Percentiles rank a stretch among this genome's conserved stretches.
phyloP scores from a whole-genome alignment of 257 asterid species.

The Solanum dulcamara region DNA sequence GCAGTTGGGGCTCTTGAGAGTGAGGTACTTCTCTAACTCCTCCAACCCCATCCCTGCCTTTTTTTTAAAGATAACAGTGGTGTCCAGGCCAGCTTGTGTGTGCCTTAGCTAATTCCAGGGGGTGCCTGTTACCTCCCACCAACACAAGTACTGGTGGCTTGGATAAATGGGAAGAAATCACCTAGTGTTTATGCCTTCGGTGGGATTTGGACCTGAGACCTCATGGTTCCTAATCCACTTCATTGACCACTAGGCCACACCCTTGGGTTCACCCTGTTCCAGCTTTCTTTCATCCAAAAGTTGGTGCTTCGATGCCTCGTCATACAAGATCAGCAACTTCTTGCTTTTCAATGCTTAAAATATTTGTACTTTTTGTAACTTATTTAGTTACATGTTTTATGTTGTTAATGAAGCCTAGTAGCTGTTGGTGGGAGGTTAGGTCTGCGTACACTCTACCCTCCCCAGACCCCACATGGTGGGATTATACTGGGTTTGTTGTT shows the following conservation, averaged over 20 bases:
- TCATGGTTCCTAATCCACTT: background rate
- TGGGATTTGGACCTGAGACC: background rate
- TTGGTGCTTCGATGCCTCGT: background rate
- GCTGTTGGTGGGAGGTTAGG: too few species aligned
- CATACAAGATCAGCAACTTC: background rate
- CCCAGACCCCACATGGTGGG: too few species aligned
- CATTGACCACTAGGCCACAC: background rate
- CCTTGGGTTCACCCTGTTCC: background rate
- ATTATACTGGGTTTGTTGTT: too few species aligned
- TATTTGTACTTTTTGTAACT: background rate
- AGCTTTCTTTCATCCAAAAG: background rate
- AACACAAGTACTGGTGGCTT: background rate
- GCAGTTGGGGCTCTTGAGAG: constrained; percentile 41
- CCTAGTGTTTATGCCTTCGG: background rate
- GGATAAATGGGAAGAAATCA: background rate
- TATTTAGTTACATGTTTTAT: background rate
- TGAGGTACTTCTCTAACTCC: constrained; percentile 20
- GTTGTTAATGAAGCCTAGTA: background rate
- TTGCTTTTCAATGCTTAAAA: background rate
- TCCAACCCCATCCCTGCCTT: background rate
- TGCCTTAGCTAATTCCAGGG: background rate
- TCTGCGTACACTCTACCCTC: too few species aligned
- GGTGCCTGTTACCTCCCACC: background rate
- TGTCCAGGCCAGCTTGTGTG: background rate
- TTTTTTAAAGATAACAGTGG: background rate